Conservation (phyloP, 768 basidiomycete genomes). For the Neoboletus brunneissimus region DNA sequence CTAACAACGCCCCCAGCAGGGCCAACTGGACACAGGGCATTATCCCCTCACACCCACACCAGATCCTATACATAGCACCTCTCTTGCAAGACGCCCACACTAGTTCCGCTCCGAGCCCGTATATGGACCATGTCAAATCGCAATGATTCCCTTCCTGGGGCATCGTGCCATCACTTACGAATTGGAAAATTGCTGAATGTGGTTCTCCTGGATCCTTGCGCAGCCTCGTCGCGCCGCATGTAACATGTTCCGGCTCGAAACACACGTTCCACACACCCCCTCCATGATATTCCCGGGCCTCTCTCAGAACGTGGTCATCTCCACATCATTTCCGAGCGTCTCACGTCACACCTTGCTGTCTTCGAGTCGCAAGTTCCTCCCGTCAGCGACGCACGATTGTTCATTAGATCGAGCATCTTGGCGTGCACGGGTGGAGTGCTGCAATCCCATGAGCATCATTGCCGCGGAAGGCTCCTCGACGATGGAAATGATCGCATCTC, state of each 20-base stretch:
- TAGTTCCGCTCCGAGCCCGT: slow-evolving; percentile 21
- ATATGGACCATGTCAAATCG: slow-evolving; percentile 10
- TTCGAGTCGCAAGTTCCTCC: slow-evolving; percentile 2
- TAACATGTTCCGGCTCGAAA: slow-evolving; percentile 30
- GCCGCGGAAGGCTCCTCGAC: slow-evolving; percentile 4
- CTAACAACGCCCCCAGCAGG: slow-evolving; percentile 9
- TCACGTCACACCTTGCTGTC: slow-evolving; percentile 1
- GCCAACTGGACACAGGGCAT: slow-evolving; percentile 11
- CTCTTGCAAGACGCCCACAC: slow-evolving; percentile 9
- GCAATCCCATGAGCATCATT: slow-evolving; percentile 2
- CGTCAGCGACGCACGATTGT: slow-evolving; percentile 2
- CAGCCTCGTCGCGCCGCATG: slow-evolving; percentile 24
- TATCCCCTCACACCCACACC: slow-evolving; percentile 15
- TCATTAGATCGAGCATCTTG: slow-evolving; percentile 1
- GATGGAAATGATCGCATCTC: background rate
- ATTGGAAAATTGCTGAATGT: slow-evolving; percentile 13
- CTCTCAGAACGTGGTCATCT: slow-evolving; percentile 11
- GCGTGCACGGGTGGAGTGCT: slow-evolving; percentile 7
- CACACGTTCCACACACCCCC: slow-evolving; percentile 21
- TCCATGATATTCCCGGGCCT: slow-evolving; percentile 10
- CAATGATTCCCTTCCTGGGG: slow-evolving; percentile 16
- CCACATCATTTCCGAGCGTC: slow-evolving; percentile 24
- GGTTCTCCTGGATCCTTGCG: slow-evolving; percentile 10
- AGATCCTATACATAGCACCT: slow-evolving; percentile 18
- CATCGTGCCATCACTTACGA: slow-evolving; percentile 8